phyloP scores from a whole-genome alignment of 1,139 yeast species.

The Magnusiomyces tetraspermus region DNA sequence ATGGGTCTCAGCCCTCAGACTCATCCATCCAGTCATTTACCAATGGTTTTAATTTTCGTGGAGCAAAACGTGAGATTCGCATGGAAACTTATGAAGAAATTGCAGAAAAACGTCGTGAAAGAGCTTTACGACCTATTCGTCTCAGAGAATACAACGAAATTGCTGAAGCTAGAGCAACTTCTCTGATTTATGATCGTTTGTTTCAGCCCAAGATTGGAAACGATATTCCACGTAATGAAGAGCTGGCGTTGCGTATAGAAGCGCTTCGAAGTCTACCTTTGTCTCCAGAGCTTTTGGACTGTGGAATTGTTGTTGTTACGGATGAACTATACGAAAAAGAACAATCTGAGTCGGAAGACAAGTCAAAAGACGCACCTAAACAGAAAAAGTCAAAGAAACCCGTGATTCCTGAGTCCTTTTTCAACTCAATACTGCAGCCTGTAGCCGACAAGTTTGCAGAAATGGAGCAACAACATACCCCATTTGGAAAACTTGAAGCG shows the following conservation, averaged over 20 bases:
- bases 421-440: conserved; percentile 12
- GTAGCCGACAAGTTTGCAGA: conserved; percentile 23
- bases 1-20: not conserved
- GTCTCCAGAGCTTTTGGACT: conserved; percentile 25
- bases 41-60: conserved; percentile 7
- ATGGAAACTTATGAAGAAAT: conserved; percentile 31
- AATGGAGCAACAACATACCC: conserved; percentile 17
- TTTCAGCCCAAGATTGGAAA: conserved; percentile 19
- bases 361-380: not conserved
- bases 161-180: conserved; percentile 37
- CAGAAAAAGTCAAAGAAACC: not conserved
- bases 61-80: conserved; percentile 22
- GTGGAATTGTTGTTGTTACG: conserved; percentile 10
- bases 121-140: conserved; percentile 20
- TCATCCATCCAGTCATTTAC: not conserved
- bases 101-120: conserved; percentile 25
- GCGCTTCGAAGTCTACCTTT: conserved; percentile 23
- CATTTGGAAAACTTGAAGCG: conserved; percentile 3
- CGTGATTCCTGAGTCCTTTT: conserved; percentile 14
- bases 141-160: conserved; percentile 30
- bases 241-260: conserved; percentile 24
- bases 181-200: conserved; percentile 30
- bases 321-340: conserved; percentile 8
- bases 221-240: conserved; percentile 24
- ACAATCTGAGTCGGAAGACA: not conserved